These are phyloP conservation scores for Diaporthe sp. DNA, from an alignment of 2,329 filamentous ascomycete genomes.

Conservation along the genomic window DNA sequence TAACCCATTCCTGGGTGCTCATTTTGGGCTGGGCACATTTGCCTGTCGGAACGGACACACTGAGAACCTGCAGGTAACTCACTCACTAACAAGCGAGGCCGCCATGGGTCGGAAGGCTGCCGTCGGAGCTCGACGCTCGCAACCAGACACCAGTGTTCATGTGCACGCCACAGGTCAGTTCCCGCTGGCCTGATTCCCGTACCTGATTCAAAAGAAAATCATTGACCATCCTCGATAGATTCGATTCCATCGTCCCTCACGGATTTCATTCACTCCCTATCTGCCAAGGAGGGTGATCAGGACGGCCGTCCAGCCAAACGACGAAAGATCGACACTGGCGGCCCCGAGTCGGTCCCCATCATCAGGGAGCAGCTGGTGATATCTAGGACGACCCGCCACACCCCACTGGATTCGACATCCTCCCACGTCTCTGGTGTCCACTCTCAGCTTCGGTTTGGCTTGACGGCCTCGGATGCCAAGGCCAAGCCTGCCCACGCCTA, in stretches of 20 bases:
- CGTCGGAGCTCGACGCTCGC: slow-evolving; percentile 11
- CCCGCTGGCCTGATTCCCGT: background rate
- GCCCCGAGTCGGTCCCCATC: slow-evolving; percentile 40
- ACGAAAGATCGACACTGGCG: slow-evolving; percentile 8
- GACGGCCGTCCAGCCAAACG: slow-evolving; percentile 42
- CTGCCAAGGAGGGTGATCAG: background rate
- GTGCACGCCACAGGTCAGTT: slow-evolving; percentile 25
- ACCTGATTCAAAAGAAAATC: background rate
- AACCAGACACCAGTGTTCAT: background rate
- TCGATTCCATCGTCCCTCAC: slow-evolving; percentile 24
- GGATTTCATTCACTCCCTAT: slow-evolving; percentile 24
- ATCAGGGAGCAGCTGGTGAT: slow-evolving; percentile 39
- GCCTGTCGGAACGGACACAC: background rate
- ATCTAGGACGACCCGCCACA: background rate
- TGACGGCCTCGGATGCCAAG: slow-evolving; percentile 32
- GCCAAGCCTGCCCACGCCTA: slow-evolving; percentile 20
- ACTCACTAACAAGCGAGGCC: background rate
- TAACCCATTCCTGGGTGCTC: background rate
- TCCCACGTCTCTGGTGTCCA: slow-evolving; percentile 9
- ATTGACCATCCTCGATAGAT: slow-evolving; percentile 28
- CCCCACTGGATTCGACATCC: background rate
- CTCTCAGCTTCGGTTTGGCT: slow-evolving; percentile 25
- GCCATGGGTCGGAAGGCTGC: slow-evolving; percentile 32
- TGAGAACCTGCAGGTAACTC: background rate
- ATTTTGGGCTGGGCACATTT: background rate